Base-by-base conservation (phyloP, 495 filamentous ascomycete genomes). In the Xylaria grammica region DNA sequence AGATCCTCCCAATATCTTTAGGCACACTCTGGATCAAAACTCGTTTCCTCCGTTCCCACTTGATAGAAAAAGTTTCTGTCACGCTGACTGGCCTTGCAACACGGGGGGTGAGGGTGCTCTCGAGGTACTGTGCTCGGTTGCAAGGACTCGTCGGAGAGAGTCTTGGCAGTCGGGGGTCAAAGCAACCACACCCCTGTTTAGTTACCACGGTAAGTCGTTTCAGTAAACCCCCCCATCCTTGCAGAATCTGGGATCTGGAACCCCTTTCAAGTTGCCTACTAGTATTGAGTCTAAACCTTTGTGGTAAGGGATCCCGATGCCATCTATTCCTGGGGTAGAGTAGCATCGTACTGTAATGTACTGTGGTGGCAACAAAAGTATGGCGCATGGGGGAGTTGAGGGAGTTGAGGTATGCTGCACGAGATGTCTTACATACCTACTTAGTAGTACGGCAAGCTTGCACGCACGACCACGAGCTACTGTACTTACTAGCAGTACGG, bases 251-350 rank as follows among this genome's bases (percentile, higher is more conserved):
- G 60, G 61, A 63, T 45, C 51, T 56, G 51, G 49, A 32, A 38
- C 60, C 60, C 60, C 49, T 54, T 61, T 61, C 48, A 15, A 42
- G 58, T 20, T 51, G 32, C 58, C 58, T 52, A n/a, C n/a, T n/a
- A n/a, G n/a, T n/a, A 19, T 48, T 38, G 46, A 15, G 29, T 48
- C 46, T 61, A 51, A 52, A 42, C 30, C 19, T 11, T 42, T 61
- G 56, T 52, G 38, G 62, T 49, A 69, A 66, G 63, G 65, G 65
- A 50, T 55, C 59, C 52, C 62, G 42, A 64, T 61, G 27, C 44
- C 54, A 42, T 54, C 48, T 46, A 46, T 57, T 22, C 10, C 54
- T 32, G 38, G 56, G 56, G 29, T 59, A 46, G 40, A 20, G 42
- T 32, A 30, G 29, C 20, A 51, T 38, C 58, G 45, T 51, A 42